Evolutionary conservation across 148 eudicot species (phyloP), one percentile per base, ranked within the genome.

Genomic region (Fagopyrum homotropicum): DNA sequence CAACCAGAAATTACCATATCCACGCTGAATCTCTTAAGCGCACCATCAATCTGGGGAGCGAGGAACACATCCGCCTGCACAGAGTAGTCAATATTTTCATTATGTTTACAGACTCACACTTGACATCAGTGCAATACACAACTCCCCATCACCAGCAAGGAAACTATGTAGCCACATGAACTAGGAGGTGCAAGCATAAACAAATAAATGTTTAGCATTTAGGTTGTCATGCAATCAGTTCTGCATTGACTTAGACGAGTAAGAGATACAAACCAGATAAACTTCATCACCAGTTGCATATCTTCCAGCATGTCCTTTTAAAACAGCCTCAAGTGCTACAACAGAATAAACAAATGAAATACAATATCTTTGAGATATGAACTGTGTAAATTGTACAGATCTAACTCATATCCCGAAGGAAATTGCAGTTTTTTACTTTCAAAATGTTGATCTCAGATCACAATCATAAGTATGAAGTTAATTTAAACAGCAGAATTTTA

Each of bases 211-310:
- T 7, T 59, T 59, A 4, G 1, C 4, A 16, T 4, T 14, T 54
- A 54, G 19, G 9, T 40, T 66, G 46, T 43, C 19, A 49, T 49
- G 57, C 59, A 72, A n/a, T 43, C 17, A 50, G n/a, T 15, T 66
- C 47, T 66, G n/a, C 16, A 43, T 35, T 8, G 17, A 15, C 7
- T 14, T 35, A 66, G 71, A 66, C 16, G 47, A 66, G 45, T 9
- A 12, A 11, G 77, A 75, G 47, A 16, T 40, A 80, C 89, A 74
- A 77, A 93, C 98, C 94, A 93, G 82, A 77, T 74, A 87, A 79
- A 87, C 86, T 83, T 93, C 95, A 83, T 91, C 89, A 73, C 98
- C 98, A 35, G 93, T 93, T 72, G 97, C 98, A 86, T 91, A 93
- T 79, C 83, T 91, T 71, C 98, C 97, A 80, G 97, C 85, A 81